These are phyloP conservation scores for Gardenia jasminoides DNA, from an alignment of 257 asterid species.

Conservation along the genomic window DNA sequence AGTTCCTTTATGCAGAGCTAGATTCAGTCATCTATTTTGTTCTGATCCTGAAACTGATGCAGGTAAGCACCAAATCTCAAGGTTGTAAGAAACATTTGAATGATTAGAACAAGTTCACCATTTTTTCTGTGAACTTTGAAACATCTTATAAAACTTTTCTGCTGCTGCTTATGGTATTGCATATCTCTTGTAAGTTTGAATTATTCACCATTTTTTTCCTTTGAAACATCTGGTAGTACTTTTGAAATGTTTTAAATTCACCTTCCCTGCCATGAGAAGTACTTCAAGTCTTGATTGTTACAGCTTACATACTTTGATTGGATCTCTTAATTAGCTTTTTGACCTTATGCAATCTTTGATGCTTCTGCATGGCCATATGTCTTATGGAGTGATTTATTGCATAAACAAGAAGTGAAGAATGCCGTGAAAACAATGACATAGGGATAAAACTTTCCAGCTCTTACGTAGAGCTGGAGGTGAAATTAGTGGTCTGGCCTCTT, in stretches of 20 bases:
- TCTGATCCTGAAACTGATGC: too few relatives aligned
- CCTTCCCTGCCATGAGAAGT: background rate
- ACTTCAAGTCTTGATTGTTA: background rate
- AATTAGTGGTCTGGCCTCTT: background rate
- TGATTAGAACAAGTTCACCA: too few relatives aligned
- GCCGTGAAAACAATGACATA: background rate
- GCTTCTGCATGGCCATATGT: background rate
- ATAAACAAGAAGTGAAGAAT: background rate
- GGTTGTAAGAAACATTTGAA: background rate
- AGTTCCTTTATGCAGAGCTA: too few relatives aligned
- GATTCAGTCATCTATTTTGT: too few relatives aligned
- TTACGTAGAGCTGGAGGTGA: background rate
- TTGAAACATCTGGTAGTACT: background rate
- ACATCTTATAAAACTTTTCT: background rate
- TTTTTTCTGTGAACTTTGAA: too few relatives aligned
- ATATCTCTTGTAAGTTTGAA: background rate
- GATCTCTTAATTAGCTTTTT: background rate
- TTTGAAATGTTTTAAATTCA: background rate
- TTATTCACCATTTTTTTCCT: background rate
- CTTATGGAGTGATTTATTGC: background rate
- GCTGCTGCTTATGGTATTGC: background rate
- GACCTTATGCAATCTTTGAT: background rate
- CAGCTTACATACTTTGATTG: background rate
- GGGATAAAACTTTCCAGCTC: background rate
- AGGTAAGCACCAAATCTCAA: background rate